A percentile compares a stretch with the other conserved stretches of the same genome.
These are phyloP conservation scores for Aspergillus neoniger DNA, from an alignment of 2,329 filamentous ascomycete species.

Conservation along the genomic window DNA sequence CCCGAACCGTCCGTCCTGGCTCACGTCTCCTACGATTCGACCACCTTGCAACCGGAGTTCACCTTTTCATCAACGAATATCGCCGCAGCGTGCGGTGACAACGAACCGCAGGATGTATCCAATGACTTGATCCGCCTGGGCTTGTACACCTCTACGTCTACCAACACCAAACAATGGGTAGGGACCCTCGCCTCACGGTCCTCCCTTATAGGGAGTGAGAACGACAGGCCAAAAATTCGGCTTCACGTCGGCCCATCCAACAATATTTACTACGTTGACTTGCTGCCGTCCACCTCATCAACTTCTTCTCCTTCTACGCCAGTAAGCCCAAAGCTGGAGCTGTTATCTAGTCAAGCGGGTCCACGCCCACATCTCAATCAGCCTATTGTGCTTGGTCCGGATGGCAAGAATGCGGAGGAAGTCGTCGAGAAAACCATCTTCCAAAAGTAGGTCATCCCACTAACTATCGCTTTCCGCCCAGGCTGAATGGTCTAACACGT, in stretches of 20 bases:
- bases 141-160: slow-evolving; percentile 45
- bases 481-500: slow-evolving; percentile 9
- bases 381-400: slow-evolving; percentile 41
- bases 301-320: slow-evolving; percentile 17
- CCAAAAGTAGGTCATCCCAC: slow-evolving; percentile 40
- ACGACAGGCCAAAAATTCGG: slow-evolving; percentile 36
- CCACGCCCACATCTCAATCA: slow-evolving; percentile 43
- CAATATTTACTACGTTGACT: slow-evolving; percentile 44
- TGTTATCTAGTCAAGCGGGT: slow-evolving; percentile 36
- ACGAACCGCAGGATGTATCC: slow-evolving; percentile 27
- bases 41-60: slow-evolving; percentile 38
- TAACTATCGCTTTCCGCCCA: not conserved
- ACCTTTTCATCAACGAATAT: slow-evolving; percentile 43
- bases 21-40: slow-evolving; percentile 45
- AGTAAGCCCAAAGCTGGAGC: slow-evolving; percentile 32
- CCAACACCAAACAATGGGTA: slow-evolving; percentile 41
- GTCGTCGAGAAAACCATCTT: slow-evolving; percentile 47
- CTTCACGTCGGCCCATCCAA: slow-evolving; percentile 42
- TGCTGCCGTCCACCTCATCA: slow-evolving; percentile 29
- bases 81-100: slow-evolving; percentile 6
- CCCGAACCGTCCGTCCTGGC: slow-evolving; percentile 41
- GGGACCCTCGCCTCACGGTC: slow-evolving; percentile 43
- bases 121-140: slow-evolving; percentile 57
- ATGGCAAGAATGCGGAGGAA: slow-evolving; percentile 42
- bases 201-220: slow-evolving; percentile 28